Evolutionary conservation across 73 alveolate genomes (phyloP).

Genomic region (Breviolum minutum): DNA sequence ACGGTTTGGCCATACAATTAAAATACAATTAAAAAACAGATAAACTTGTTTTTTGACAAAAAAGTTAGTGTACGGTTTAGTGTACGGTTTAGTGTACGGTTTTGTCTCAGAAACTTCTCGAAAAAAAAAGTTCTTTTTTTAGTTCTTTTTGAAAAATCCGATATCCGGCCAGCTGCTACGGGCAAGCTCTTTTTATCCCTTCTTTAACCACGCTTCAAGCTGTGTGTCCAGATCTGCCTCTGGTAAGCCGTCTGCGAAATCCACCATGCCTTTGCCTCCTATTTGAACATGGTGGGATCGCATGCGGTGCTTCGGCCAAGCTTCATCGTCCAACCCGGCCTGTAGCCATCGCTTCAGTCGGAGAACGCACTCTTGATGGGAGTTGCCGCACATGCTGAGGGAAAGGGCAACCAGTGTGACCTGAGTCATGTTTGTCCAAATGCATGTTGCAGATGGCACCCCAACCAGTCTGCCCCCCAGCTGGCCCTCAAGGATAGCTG

Average conservation of each 20-base stretch:
- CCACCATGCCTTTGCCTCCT: background rate
- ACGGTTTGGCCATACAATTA: too few relatives aligned
- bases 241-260: background rate
- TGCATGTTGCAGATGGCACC: background rate
- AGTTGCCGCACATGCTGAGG: background rate
- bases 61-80: too few relatives aligned
- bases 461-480: background rate
- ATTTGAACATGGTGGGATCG: background rate
- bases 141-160: too few relatives aligned
- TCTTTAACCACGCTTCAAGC: too few relatives aligned
- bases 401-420: background rate
- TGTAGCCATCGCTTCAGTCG: background rate
- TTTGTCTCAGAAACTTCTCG: too few relatives aligned
- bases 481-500: too few relatives aligned
- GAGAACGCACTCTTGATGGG: background rate
- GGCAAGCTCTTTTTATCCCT: too few relatives aligned
- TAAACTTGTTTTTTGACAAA: too few relatives aligned
- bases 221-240: background rate
- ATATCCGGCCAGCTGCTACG: too few relatives aligned
- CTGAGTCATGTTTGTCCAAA: background rate
- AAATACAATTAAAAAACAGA: too few relatives aligned
- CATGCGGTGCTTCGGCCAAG: background rate
- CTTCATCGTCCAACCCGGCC: background rate
- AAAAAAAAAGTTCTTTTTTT: too few relatives aligned
- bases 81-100: too few relatives aligned